phyloP scores from a whole-genome alignment of 208 protist species.

The Leishmania amazonensis region DNA sequence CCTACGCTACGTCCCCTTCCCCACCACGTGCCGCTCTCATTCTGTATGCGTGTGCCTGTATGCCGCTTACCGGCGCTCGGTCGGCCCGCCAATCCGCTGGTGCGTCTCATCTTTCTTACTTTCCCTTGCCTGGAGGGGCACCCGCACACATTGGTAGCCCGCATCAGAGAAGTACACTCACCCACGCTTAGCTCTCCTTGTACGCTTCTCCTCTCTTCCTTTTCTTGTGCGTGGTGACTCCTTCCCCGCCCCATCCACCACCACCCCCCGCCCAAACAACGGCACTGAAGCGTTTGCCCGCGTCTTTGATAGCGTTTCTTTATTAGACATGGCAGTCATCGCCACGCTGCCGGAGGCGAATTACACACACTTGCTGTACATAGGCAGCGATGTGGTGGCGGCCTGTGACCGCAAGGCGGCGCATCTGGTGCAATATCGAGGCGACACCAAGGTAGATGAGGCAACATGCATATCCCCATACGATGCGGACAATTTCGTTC shows the following conservation, averaged over 20 bases:
- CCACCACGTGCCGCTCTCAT: not conserved
- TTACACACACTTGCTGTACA: slow-evolving; percentile 44
- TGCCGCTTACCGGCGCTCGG: not conserved
- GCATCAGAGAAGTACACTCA: not conserved
- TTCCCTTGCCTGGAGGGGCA: not conserved
- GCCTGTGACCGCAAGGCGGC: slow-evolving; percentile 42
- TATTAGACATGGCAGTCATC: slow-evolving; percentile 31
- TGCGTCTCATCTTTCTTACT: not conserved
- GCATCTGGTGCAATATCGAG: slow-evolving; percentile 33
- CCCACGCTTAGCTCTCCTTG: not conserved
- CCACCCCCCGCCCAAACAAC: not conserved
- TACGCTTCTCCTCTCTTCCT: not conserved
- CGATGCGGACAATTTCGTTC: slow-evolving; percentile 36
- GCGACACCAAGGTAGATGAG: slow-evolving; percentile 6
- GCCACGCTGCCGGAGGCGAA: slow-evolving; percentile 48
- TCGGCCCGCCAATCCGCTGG: not conserved
- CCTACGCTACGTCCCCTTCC: too few relatives aligned
- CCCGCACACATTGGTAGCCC: not conserved
- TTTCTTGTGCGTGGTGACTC: not conserved
- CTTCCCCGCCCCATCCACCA: not conserved
- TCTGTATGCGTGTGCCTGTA: not conserved
- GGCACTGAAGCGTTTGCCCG: not conserved
- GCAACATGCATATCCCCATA: slow-evolving; percentile 30
- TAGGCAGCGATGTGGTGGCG: slow-evolving; percentile 37
- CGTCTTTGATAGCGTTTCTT: not conserved